Evolutionary conservation across 208 protist species (phyloP).

Genomic region (Leishmania braziliensis): DNA sequence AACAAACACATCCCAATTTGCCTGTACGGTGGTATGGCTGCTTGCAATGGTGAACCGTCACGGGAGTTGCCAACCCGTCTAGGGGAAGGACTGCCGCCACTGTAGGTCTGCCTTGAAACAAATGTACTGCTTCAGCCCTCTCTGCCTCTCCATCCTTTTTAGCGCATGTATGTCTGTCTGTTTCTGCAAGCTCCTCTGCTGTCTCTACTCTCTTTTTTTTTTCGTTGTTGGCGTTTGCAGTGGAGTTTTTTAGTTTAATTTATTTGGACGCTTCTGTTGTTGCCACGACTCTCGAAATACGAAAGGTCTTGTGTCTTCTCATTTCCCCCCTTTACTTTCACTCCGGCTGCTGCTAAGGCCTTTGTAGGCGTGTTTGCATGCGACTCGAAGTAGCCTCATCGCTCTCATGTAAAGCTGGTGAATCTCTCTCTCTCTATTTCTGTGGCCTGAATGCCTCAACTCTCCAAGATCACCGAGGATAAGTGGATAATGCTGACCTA

Average conservation of each 20-base stretch:
- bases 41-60: neutral
- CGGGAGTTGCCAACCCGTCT: neutral
- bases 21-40: neutral
- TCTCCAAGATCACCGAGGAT: neutral
- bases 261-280: neutral
- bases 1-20: neutral
- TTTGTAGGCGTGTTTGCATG: neutral
- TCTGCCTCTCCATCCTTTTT: neutral
- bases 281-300: neutral
- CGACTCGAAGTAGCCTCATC: neutral
- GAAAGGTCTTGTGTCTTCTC: neutral
- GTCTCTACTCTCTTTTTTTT: neutral
- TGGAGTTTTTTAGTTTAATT: neutral
- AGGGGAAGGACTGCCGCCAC: conserved; percentile 19
- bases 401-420: neutral
- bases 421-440: neutral
- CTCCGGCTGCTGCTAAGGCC: neutral
- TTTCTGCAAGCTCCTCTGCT: neutral
- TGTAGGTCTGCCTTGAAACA: conserved; percentile 1
- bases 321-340: neutral
- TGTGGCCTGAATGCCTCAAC: neutral
- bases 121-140: neutral
- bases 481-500: neutral
- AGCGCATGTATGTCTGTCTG: neutral
- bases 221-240: neutral